Base-by-base conservation (phyloP, 257 asterid species). In the Solanum chiquidenum region DNA sequence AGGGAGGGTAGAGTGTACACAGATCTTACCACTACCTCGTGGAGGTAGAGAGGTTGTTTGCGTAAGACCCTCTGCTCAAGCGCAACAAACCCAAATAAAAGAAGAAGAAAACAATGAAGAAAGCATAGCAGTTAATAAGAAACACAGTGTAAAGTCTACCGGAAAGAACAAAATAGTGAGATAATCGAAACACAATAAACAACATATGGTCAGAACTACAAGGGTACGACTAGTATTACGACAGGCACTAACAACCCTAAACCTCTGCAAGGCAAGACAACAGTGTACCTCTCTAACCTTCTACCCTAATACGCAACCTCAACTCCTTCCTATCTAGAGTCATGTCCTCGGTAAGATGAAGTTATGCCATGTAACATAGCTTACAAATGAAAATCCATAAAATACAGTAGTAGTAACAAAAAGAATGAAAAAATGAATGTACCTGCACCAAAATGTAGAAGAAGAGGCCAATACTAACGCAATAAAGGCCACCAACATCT, bases 401-500 rank as follows among this genome's bases (percentile, higher is more conserved):
- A 44, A 31, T 80, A 86, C 46, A 35, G 80, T 33, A 66, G 31
- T 75, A 86, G 83, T 76, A 88, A 88, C 49, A 86, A 40, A 85
- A 62, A 88, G 82, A 85, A 68, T 14, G 88, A 85, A 85, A 86
- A 85, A 44, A 90, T 86, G 86, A 88, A 90, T 94, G 68, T 95
- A 97, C 99, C 92, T 97, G 99, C 89, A 94, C 93, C 98, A 97
- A 86, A 86, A 94, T 46, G 94, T 87, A 94, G 98, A 94, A 95
- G 92, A 97, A 97, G 84, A 97, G 91, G 79, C 94, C 95, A 88
- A 97, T 91, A 89, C 98, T 95, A 90, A 93, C 88, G 94, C 99
- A 95, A 88, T 93, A 94, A 90, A 97, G 98, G 90, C 99, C 99
- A 89, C 99, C 99, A 87, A 96, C 92, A 89, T 96, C 98, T 83